Evolutionary conservation across 345 rosid species (phyloP), one percentile per base, ranked within the genome.

Genomic region (Salix suchowensis): DNA sequence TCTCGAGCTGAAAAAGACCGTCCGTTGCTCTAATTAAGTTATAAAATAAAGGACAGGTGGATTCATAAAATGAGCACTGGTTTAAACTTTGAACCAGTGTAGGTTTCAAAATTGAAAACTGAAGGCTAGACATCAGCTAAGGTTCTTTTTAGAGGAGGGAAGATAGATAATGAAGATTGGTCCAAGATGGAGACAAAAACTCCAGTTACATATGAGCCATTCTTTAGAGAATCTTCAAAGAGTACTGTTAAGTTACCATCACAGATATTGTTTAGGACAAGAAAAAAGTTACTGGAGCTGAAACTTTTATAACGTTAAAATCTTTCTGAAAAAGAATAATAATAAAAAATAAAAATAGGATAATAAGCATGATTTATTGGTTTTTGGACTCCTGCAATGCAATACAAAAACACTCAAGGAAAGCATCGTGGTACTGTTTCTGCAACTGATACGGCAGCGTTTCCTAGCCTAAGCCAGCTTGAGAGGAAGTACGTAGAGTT

Each of bases 141-240:
- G 46, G 46, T 40, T 40, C 12, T 40, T 40, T 7, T 40, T 40
- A 10, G 44, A 40, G 44, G 44, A 40, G 12, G 44, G 44, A 40
- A 40, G 34, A 32, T 32, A 32, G 10, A 40, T 40, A 7, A 7
- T 40, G 44, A 7, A 1, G 8, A 40, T 10, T 40, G 44, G 44
- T 10, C 44, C 11, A 10, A 10, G 44, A 40, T 40, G 44, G 44
- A 40, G 44, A 40, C 73, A 79, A 71, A 48, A 3, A 12, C 61
- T 76, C 54, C 65, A 64, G 77, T 77, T 72, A 72, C 23, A 28
- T 48, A 2, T 13, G 13, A 39, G 30, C 46, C 69, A 40, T 74
- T 67, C 6, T 32, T 67, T 16, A 11, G n/a, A 77, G 79, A 74
- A 71, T 77, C 73, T 65, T 74, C 48, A n/a, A 40, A 79, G 76